These are phyloP conservation scores for Populus hybrid DNA, from an alignment of 441 rosid species.

Conservation along the genomic window DNA sequence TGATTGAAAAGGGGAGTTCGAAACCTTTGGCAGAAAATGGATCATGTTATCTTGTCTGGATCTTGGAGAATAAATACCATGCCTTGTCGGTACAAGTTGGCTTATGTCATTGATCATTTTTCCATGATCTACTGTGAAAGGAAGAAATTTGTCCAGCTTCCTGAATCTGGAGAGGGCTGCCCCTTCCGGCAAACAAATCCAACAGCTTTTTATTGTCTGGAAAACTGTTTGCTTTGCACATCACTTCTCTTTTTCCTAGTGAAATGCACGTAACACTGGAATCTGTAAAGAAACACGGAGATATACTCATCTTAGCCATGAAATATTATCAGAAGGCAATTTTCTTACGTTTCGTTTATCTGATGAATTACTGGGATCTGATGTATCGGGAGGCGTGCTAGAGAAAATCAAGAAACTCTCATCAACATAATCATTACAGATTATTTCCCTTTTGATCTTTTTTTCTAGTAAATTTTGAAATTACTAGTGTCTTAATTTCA, in stretches of 20 bases:
- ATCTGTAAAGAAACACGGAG: background rate
- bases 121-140: background rate
- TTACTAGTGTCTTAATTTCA: background rate
- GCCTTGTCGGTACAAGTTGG: background rate
- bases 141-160: background rate
- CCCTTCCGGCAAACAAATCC: background rate
- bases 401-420: background rate
- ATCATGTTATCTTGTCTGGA: background rate
- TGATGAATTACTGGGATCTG: background rate
- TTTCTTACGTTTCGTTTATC: background rate
- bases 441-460: background rate
- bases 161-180: background rate
- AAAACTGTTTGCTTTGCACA: background rate
- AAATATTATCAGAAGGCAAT: background rate
- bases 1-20: background rate
- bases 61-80: conserved; percentile 7
- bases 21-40: background rate
- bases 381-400: background rate
- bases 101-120: background rate
- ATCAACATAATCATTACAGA: background rate
- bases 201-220: background rate
- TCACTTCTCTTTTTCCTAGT: background rate
- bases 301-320: background rate
- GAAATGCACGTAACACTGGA: background rate
- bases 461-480: background rate